A percentile compares a stretch with the other conserved stretches of the same genome.
Evolutionary conservation across 148 eudicot genomes (phyloP).

Genomic region (Chenopodium formosanum): DNA sequence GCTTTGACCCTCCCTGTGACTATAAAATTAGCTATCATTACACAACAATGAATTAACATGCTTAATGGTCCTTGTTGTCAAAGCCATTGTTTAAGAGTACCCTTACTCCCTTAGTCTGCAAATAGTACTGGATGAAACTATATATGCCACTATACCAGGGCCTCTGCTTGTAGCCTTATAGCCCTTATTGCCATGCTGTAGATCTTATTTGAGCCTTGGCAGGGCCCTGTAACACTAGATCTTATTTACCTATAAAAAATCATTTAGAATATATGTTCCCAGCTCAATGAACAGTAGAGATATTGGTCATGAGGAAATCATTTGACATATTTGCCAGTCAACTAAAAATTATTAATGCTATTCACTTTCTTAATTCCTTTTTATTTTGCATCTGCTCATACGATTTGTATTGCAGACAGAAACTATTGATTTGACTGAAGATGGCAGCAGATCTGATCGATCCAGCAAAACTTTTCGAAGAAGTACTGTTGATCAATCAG

Average conservation of each 20-base stretch:
- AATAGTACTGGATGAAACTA: not conserved
- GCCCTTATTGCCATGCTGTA: no score
- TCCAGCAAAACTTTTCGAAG: slow-evolving; percentile 54
- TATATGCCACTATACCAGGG: not conserved
- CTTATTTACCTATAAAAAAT: no score
- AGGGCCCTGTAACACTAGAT: no score
- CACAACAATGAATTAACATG: not conserved
- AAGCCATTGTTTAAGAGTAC: not conserved
- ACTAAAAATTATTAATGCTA: not conserved
- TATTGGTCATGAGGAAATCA: not conserved
- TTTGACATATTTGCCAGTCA: not conserved
- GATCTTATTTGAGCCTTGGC: not conserved
- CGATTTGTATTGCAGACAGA: slow-evolving; percentile 61
- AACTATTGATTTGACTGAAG: slow-evolving; percentile 71
- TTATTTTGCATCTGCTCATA: not conserved
- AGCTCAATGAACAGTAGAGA: no score
- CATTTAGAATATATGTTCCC: no score
- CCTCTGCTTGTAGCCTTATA: not conserved
- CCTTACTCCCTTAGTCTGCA: not conserved
- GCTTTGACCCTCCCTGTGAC: no score
- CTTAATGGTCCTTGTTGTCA: not conserved
- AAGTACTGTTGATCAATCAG: slow-evolving; percentile 55
- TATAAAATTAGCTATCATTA: no score
- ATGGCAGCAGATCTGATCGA: slow-evolving; percentile 41
- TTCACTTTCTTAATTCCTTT: not conserved